Conservation (phyloP, 2,329 filamentous ascomycete species). For the Clarireedia monteithiana region DNA sequence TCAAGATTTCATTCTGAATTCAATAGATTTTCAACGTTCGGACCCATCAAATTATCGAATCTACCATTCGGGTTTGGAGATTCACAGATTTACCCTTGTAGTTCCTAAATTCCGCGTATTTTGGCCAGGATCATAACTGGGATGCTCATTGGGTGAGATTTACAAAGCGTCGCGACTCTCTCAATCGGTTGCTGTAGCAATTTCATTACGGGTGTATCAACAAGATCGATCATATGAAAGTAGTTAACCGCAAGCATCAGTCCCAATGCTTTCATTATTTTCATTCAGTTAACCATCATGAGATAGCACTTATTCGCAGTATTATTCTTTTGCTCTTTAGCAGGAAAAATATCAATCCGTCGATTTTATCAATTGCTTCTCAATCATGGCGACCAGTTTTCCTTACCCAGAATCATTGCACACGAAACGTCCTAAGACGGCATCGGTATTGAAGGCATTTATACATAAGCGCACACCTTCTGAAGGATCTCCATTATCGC, state of each 20-base stretch:
- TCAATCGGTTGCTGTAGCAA: background rate
- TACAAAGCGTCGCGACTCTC: background rate
- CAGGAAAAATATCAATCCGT: background rate
- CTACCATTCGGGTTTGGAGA: background rate
- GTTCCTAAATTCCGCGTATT: too few species aligned
- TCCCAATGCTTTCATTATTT: background rate
- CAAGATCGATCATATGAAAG: background rate
- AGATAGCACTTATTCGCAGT: background rate
- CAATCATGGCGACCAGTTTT: constrained; percentile 25
- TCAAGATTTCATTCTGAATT: background rate
- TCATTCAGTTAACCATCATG: background rate
- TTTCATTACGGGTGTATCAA: background rate
- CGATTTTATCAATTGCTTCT: background rate
- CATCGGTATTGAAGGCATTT: constrained; percentile 27
- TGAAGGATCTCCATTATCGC: constrained; percentile 20
- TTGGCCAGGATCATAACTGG: too few species aligned
- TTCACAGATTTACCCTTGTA: background rate
- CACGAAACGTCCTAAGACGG: constrained; percentile 27
- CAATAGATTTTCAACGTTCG: background rate
- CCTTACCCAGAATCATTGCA: constrained; percentile 19
- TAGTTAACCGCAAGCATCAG: background rate
- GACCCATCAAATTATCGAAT: constrained; percentile 1
- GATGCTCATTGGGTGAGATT: background rate
- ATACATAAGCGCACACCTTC: constrained; percentile 29
- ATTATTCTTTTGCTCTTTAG: background rate